A percentile compares a stretch with the other conserved stretches of the same genome.
Evolutionary conservation across 2,329 filamentous ascomycete species (phyloP).

Genomic region (Fusarium sp.): DNA sequence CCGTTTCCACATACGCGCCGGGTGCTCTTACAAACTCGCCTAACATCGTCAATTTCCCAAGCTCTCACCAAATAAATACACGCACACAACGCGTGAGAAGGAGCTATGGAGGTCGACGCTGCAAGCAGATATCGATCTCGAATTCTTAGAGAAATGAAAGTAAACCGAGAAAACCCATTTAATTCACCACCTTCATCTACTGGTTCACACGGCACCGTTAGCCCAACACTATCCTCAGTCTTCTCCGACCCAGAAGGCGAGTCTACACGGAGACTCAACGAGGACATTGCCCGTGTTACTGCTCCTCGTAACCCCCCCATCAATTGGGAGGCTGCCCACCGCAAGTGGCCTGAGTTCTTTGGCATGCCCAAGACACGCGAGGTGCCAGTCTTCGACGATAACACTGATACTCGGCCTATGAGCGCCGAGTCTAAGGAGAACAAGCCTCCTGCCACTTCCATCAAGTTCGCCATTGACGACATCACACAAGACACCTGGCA

Average conservation of each 20-base stretch:
- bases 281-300: conserved; percentile 62
- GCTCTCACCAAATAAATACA: conserved; percentile 37
- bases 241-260: conserved; percentile 67
- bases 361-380: conserved; percentile 55
- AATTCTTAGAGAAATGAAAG: conserved; percentile 65
- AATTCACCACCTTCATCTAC: conserved; percentile 71
- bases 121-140: conserved; percentile 61
- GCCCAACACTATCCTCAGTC: conserved; percentile 66
- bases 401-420: conserved; percentile 55
- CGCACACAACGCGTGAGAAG: conserved; percentile 44
- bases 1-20: conserved; percentile 37
- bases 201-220: conserved; percentile 69
- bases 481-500: conserved; percentile 59
- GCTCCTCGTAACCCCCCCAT: conserved; percentile 57
- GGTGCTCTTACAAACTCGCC: conserved; percentile 41
- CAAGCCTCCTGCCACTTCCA: conserved; percentile 53
- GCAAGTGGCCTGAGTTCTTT: conserved; percentile 67
- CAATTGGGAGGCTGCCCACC: conserved; percentile 62
- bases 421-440: conserved; percentile 61
- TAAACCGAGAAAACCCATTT: conserved; percentile 68
- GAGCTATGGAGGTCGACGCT: conserved; percentile 59
- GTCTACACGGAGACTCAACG: conserved; percentile 65
- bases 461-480: conserved; percentile 59
- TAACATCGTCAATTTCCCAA: conserved; percentile 35
- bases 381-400: conserved; percentile 49